Percentiles rank a stretch among this genome's conserved stretches.
phyloP scores from a whole-genome alignment of 2,329 filamentous ascomycete genomes.

The Xylariaceae sp. region DNA sequence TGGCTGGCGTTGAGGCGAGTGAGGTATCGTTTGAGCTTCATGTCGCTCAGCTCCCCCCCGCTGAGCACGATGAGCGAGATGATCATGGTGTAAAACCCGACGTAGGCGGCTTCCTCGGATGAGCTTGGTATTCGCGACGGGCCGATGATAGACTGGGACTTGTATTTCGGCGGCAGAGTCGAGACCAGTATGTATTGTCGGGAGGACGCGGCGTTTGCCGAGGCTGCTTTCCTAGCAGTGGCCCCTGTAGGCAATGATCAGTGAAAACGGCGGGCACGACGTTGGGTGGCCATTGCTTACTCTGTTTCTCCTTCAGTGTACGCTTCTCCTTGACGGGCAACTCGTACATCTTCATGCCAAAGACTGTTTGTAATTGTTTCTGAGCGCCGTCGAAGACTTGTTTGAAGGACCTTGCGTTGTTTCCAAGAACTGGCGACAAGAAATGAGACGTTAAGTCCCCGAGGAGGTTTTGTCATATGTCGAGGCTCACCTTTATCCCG shows the following conservation, averaged over 20 bases:
- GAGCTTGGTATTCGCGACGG: constrained; percentile 68
- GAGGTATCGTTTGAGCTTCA: constrained; percentile 77
- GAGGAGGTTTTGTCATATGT: not conserved
- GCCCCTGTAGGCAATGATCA: constrained; percentile 36
- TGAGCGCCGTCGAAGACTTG: constrained; percentile 78
- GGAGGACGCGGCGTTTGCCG: constrained; percentile 57
- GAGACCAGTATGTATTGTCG: constrained; percentile 79
- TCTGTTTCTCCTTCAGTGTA: constrained; percentile 75
- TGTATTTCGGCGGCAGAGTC: constrained; percentile 69
- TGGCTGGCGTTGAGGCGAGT: constrained; percentile 73
- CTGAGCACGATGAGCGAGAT: constrained; percentile 76
- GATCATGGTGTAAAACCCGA: constrained; percentile 78
- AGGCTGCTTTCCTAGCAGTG: constrained; percentile 41
- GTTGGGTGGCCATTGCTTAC: constrained; percentile 49
- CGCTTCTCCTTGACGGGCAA: constrained; percentile 80
- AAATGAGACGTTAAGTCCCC: not conserved
- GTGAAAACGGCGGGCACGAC: not conserved
- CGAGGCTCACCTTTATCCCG: constrained; percentile 60
- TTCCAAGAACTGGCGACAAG: constrained; percentile 64
- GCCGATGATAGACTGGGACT: constrained; percentile 65
- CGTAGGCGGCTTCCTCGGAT: constrained; percentile 76
- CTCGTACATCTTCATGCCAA: constrained; percentile 93
- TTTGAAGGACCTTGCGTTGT: constrained; percentile 72
- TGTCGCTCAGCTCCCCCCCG: constrained; percentile 73
- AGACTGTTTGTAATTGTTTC: constrained; percentile 66